A percentile compares a stretch with the other conserved stretches of the same genome.
Evolutionary conservation across 2,329 filamentous ascomycete genomes (phyloP).

Genomic region (Sporothrix luriei): DNA sequence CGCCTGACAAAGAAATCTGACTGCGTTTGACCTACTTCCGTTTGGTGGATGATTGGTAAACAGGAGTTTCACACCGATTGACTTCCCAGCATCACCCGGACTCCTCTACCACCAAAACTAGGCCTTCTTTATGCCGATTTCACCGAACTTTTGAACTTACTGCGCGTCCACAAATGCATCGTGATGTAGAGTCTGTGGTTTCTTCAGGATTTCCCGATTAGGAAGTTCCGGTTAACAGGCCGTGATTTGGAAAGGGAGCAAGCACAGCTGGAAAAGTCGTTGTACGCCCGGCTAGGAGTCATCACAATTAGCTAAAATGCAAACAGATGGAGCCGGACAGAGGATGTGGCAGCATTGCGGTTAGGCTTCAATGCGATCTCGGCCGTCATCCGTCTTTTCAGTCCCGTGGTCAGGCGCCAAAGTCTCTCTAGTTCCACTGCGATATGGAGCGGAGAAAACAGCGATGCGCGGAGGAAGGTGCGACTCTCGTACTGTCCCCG

Average conservation of each 20-base stretch:
- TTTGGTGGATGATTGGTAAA: constrained; percentile 16
- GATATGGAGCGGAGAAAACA: constrained; percentile 1
- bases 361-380: constrained; percentile 7
- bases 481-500: not conserved
- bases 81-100: no score
- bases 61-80: not conserved
- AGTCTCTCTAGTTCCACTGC: not conserved
- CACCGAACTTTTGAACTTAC: not conserved
- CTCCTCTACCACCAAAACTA: not conserved
- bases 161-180: not conserved
- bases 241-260: not conserved
- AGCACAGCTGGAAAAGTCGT: not conserved
- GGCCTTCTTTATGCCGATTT: not conserved
- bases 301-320: not conserved
- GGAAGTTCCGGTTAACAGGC: not conserved
- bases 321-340: not conserved
- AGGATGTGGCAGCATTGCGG: not conserved
- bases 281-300: not conserved
- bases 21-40: not conserved
- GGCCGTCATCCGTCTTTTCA: not conserved
- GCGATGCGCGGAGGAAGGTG: not conserved
- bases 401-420: constrained; percentile 6
- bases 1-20: not conserved
- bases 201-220: not conserved
- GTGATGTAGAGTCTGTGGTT: not conserved